phyloP scores from a whole-genome alignment of 2,329 filamentous ascomycete species.

The Arthroderma sp. region DNA sequence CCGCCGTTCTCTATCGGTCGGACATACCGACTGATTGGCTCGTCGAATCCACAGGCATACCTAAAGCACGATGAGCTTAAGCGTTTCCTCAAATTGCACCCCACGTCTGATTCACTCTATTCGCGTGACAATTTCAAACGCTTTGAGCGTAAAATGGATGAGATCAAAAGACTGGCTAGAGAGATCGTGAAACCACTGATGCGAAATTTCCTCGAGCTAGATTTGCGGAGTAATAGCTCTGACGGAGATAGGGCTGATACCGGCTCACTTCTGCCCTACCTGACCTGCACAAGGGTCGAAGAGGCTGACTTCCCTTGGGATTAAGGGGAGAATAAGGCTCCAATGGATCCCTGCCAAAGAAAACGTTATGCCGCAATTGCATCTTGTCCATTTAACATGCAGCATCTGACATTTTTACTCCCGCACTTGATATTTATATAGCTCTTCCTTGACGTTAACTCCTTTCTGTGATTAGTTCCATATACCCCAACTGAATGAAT shows the following conservation, averaged over 20 bases:
- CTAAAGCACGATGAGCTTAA: slow-evolving; percentile 80
- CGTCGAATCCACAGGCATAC: slow-evolving; percentile 48
- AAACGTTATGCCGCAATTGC: no score
- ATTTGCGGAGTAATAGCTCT: slow-evolving; percentile 38
- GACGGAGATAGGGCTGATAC: slow-evolving; percentile 11
- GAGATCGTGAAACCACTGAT: slow-evolving; percentile 77
- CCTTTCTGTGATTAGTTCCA: no score
- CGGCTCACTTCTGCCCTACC: slow-evolving; percentile 41
- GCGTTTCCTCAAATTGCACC: slow-evolving; percentile 69
- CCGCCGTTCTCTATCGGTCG: slow-evolving; percentile 40
- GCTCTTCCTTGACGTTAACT: no score
- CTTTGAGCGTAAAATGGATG: slow-evolving; percentile 78
- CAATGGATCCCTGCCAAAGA: not conserved
- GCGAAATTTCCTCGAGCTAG: slow-evolving; percentile 71
- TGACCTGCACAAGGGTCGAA: slow-evolving; percentile 52
- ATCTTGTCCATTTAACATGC: no score
- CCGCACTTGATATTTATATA: no score
- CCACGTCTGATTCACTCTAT: slow-evolving; percentile 48
- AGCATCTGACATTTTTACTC: no score
- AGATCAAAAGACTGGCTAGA: slow-evolving; percentile 71
- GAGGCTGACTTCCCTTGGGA: slow-evolving; percentile 53
- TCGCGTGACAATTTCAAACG: slow-evolving; percentile 70
- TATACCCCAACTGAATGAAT: no score
- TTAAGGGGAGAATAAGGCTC: slow-evolving; percentile 10
- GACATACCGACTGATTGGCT: slow-evolving; percentile 65